These are phyloP conservation scores for Neofusicoccum laricinum DNA, from an alignment of 2,329 filamentous ascomycete genomes.

Conservation along the genomic window DNA sequence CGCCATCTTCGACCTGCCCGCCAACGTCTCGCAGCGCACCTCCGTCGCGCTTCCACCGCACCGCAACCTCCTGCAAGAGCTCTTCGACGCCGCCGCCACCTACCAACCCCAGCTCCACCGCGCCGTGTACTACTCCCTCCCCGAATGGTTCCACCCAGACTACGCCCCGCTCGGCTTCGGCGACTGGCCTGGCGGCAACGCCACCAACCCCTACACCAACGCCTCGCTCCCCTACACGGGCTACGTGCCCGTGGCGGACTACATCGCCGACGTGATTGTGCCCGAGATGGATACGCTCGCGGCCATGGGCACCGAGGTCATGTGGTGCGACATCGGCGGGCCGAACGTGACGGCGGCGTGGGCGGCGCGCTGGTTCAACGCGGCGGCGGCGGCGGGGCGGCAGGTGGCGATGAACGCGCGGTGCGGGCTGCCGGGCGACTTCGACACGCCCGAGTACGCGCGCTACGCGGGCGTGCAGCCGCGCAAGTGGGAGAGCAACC, in stretches of 20 bases:
- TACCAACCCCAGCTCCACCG: constrained; percentile 46
- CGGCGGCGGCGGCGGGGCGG: constrained; percentile 36
- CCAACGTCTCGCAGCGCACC: constrained; percentile 41
- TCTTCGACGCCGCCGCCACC: constrained; percentile 42
- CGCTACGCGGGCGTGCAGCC: constrained; percentile 49
- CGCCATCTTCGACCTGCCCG: constrained; percentile 43
- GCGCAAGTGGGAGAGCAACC: constrained; percentile 59
- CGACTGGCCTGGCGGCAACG: constrained; percentile 40
- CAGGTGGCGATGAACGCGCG: constrained; percentile 57
- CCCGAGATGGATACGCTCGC: constrained; percentile 47
- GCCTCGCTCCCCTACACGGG: constrained; percentile 42
- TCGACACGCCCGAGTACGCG: constrained; percentile 60
- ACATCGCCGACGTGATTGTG: constrained; percentile 40
- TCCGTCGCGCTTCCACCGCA: constrained; percentile 39
- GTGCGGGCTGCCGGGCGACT: constrained; percentile 57
- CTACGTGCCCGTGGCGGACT: constrained; percentile 41
- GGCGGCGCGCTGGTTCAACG: constrained; percentile 43
- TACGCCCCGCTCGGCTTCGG: constrained; percentile 40
- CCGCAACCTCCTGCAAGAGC: constrained; percentile 40
- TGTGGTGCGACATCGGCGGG: constrained; percentile 49
- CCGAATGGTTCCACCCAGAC: constrained; percentile 48
- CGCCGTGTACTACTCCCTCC: constrained; percentile 45
- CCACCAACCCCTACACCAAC: constrained; percentile 45
- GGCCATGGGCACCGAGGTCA: constrained; percentile 40
- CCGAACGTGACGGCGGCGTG: constrained; percentile 44